Base-by-base conservation (phyloP, 176 grass and related monocot species). In the Musa acuminata region DNA sequence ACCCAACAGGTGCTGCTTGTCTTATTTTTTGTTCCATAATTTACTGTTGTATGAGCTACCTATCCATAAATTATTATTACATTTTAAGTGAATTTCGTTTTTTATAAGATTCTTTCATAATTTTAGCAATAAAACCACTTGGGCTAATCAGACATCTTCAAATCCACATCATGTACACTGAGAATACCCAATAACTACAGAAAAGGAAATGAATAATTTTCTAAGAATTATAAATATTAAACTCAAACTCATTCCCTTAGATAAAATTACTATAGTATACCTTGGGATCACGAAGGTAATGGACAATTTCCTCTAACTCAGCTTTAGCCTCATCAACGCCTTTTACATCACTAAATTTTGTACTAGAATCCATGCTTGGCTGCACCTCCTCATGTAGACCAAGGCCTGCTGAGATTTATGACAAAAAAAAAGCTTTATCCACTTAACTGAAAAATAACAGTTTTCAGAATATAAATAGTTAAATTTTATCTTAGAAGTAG, bases 291-390 rank as follows among this genome's bases (percentile, higher is more conserved):
- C 90, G 90, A 57, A 98, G 82, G 76, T 98, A 98, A 82, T 98
- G 94, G 81, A 98, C 88, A 83, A 98, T 98, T 85, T 98, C 94
- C 84, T 98, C 90, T 59, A 98, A 88, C 84, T 98, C 94, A 83
- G 82, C 82, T 92, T 98, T 98, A 48, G 90, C 94, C 79, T 98
- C 94, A 69, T 93, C 94, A 69, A 98, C 87, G 49, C 90, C 94
- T 80, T 98, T 98, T 50, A 98, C 94, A 85, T 98, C 90, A 84
- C 84, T 91, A 75, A 98, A 98, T 76, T 89, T 98, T 72, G 90
- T 98, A 27, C 8, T 86, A 8, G 94, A 98, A 52, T 91, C 86
- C 83, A 93, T 72, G 77, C 74, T 98, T 16, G 94, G 94, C 43
- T 90, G 94, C 72, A 98, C 94, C 82, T 93, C 90, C 71, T 98